phyloP scores from a whole-genome alignment of 805 yeast species.

The Lachancea sp. region DNA sequence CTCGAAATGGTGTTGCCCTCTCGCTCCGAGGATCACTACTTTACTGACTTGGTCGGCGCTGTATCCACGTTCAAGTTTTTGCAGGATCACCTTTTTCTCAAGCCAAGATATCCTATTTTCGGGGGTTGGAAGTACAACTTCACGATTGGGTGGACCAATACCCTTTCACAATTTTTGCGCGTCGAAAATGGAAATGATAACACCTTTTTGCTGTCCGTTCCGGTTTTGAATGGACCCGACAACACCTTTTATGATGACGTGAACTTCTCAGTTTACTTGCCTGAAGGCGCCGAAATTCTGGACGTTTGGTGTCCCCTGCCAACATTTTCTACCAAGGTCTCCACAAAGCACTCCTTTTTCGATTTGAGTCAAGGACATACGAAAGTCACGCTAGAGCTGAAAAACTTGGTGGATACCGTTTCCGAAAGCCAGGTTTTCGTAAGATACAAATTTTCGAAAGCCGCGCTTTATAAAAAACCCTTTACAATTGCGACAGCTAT shows the following conservation, averaged over 20 bases:
- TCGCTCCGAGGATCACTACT: slow-evolving; percentile 61
- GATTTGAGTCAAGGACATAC: slow-evolving; percentile 77
- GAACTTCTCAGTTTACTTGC: slow-evolving; percentile 59
- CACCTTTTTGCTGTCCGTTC: slow-evolving; percentile 55
- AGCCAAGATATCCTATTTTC: slow-evolving; percentile 89
- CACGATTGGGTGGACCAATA: slow-evolving; percentile 87
- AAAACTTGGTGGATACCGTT: slow-evolving; percentile 65
- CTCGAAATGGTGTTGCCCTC: slow-evolving; percentile 51
- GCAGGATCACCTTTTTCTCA: slow-evolving; percentile 43
- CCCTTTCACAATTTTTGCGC: slow-evolving; percentile 48
- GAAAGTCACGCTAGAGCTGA: slow-evolving; percentile 53
- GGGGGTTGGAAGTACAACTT: slow-evolving; percentile 96
- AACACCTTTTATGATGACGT: slow-evolving; percentile 65
- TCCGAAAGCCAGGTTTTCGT: slow-evolving; percentile 49
- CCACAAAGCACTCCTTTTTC: slow-evolving; percentile 49
- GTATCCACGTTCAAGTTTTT: slow-evolving; percentile 64
- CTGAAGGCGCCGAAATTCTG: slow-evolving; percentile 71
- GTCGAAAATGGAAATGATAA: slow-evolving; percentile 36
- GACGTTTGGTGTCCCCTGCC: slow-evolving; percentile 53
- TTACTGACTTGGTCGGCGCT: slow-evolving; percentile 85
- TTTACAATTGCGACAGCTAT: slow-evolving; percentile 55
- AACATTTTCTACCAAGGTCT: slow-evolving; percentile 17
- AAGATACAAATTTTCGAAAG: slow-evolving; percentile 52
- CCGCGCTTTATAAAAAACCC: slow-evolving; percentile 58
- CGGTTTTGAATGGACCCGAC: slow-evolving; percentile 63